These are phyloP conservation scores for Lactuca saligna DNA, from an alignment of 129 eudicot species.

Conservation along the genomic window DNA sequence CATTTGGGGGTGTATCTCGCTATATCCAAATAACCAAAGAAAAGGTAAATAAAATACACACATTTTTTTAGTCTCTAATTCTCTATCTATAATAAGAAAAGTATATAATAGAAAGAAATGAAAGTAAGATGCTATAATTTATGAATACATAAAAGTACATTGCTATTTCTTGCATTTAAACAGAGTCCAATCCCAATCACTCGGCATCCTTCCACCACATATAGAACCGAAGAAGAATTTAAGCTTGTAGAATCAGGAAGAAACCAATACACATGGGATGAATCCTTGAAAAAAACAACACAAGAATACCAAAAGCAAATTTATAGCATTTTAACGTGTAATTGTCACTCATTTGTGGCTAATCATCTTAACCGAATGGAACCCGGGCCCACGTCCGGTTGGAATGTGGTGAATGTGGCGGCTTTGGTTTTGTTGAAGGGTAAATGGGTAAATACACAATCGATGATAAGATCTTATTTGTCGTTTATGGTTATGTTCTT, in stretches of 20 bases:
- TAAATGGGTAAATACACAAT: conserved; percentile 55
- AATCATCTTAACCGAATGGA: conserved; percentile 76
- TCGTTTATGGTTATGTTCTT: conserved; percentile 56
- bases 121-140: too few relatives aligned
- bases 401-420: conserved; percentile 91
- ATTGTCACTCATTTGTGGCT: conserved; percentile 91
- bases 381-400: conserved; percentile 48
- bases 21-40: conserved; percentile 63
- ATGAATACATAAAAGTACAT: background rate
- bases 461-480: conserved; percentile 52
- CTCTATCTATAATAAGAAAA: too few relatives aligned
- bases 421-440: conserved; percentile 72
- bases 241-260: conserved; percentile 43
- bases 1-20: conserved; percentile 83
- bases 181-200: background rate
- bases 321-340: conserved; percentile 78
- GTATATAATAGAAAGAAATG: too few relatives aligned
- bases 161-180: background rate
- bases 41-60: conserved; percentile 41
- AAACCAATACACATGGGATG: conserved; percentile 63
- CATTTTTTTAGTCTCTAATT: background rate
- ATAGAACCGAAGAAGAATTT: conserved; percentile 36
- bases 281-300: conserved; percentile 58
- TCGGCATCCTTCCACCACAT: conserved; percentile 17
- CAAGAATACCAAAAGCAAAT: conserved; percentile 77